Percentiles rank a stretch among this genome's conserved stretches.
Conservation (phyloP, 441 rosid genomes). For the Erysimum pusillum region DNA sequence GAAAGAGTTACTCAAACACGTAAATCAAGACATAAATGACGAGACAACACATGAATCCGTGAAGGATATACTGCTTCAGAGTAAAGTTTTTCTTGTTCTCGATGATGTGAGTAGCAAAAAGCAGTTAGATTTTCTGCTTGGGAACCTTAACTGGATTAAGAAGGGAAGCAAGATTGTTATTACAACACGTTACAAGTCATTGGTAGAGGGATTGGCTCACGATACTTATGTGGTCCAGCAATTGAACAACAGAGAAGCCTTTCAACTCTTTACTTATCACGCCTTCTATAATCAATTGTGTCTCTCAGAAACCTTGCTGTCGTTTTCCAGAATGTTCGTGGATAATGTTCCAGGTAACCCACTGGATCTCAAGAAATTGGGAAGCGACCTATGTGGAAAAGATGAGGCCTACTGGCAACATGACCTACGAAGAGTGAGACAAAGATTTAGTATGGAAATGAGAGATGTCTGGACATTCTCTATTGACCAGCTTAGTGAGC, state of each 20-base stretch:
- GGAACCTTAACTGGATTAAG: slow-evolving; percentile 15
- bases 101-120: slow-evolving; percentile 22
- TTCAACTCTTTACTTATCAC: slow-evolving; percentile 15
- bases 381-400: background rate
- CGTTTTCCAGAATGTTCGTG: background rate
- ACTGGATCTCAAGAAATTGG: background rate
- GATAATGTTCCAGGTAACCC: background rate
- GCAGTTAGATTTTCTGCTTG: slow-evolving; percentile 17
- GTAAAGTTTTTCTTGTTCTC: slow-evolving; percentile 19
- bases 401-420: background rate
- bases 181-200: slow-evolving; percentile 32
- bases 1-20: no score
- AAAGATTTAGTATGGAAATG: no score
- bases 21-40: background rate
- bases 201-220: background rate
- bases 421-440: background rate
- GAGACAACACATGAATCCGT: slow-evolving; percentile 5
- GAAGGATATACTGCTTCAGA: slow-evolving; percentile 7
- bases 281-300: background rate
- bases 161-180: slow-evolving; percentile 40
- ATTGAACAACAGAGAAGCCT: background rate
- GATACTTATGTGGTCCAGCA: background rate
- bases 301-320: background rate
- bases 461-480: background rate
- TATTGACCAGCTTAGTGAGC: slow-evolving; percentile 1